Evolutionary conservation across 495 filamentous ascomycete genomes (phyloP), one percentile per base, ranked within the genome.

Genomic region (Daldinia grandis): DNA sequence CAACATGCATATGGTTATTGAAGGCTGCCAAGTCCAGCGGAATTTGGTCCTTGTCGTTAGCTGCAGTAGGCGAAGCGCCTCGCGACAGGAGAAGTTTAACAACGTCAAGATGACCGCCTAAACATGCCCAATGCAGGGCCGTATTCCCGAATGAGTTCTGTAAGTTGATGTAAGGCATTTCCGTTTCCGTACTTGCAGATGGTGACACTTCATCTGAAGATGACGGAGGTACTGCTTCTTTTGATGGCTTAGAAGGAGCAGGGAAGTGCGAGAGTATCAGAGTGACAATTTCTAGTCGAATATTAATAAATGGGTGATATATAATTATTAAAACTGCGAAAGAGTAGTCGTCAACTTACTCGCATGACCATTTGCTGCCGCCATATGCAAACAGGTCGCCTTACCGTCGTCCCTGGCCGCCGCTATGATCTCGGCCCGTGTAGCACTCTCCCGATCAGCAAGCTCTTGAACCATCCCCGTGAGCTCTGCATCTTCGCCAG

Each of bases 111-210:
- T 97, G 93, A 14, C 95, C 94, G 68, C 95, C 95, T 63, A 97
- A 81, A 1, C 93, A 90, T 0, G 94, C 95, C 93, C 93, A 98
- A 81, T 98, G 94, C 58, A 98, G 80, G 1, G 93, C 84, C 10
- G 95, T 97, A 81, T 97, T 97, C 28, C 93, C 94, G 27, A 89
- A 88, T 63, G 86, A 77, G 68, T 98, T 98, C 75, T 85, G 79
- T 78, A 85, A 62, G 79, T 95, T 90, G 10, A 97, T 64, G 35
- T 90, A 84, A 0, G 80, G 69, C 35, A 78, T 76, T 51, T 81
- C 63, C 78, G 68, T 19, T 74, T 71, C 69, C 40, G 47, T 64
- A 37, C 47, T 71, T 62, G 61, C 60, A 53, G 73, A 66, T 58
- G 19, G 62, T 38, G 62, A 79, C 71, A 51, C 86, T 74, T 60